Conservation (phyloP, 345 rosid species). For the Litchi chinensis region DNA sequence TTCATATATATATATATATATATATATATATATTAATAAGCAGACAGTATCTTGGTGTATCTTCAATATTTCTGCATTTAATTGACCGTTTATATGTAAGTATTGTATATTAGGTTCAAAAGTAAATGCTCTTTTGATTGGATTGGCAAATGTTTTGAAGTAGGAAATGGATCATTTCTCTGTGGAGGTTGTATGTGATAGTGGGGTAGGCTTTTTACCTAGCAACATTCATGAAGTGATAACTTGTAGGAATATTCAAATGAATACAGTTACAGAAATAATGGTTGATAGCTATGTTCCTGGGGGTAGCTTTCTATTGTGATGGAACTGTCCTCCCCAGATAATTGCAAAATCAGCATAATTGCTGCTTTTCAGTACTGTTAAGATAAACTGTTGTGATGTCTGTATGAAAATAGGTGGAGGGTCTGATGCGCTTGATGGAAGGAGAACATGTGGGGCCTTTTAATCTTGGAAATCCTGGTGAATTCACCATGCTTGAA, state of each 20-base stretch:
- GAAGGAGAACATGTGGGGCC: constrained; percentile 99
- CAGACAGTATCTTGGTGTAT: not conserved
- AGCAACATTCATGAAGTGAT: not conserved
- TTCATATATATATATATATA: too few relatives aligned
- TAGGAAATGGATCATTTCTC: not conserved
- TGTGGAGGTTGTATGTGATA: not conserved
- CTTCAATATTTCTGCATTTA: not conserved
- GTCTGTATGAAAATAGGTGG: constrained; percentile 57
- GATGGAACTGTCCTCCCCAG: not conserved
- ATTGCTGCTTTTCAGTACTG: not conserved
- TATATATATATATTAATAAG: too few relatives aligned
- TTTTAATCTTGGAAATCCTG: constrained; percentile 96
- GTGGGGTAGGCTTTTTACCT: constrained; percentile 14
- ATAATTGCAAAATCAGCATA: not conserved
- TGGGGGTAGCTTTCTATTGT: not conserved
- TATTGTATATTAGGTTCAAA: not conserved
- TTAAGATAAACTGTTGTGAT: not conserved
- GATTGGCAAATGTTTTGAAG: not conserved
- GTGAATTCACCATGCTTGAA: constrained; percentile 99
- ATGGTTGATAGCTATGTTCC: not conserved
- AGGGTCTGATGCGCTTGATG: constrained; percentile 97
- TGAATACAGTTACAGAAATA: not conserved
- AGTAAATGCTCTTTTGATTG: constrained; percentile 8
- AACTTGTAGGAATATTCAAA: not conserved
- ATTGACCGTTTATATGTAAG: not conserved